A percentile compares a stretch with the other conserved stretches of the same genome.
phyloP scores from a whole-genome alignment of 805 yeast genomes.

The Saccharomycopsis schoenii region DNA sequence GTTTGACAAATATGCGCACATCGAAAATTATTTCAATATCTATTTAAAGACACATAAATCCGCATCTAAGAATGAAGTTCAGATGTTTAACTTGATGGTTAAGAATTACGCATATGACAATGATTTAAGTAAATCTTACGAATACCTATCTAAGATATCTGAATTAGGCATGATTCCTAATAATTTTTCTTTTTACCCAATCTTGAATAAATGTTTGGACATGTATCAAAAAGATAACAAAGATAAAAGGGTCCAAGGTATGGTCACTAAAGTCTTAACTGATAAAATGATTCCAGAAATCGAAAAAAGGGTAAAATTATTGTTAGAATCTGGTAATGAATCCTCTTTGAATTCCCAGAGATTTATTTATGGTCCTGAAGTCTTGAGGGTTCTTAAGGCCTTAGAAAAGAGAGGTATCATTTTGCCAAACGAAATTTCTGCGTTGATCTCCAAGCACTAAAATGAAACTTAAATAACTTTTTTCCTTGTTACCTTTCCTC shows the following conservation, averaged over 20 bases:
- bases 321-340: background rate
- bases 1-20: background rate
- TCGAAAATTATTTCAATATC: background rate
- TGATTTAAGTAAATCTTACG: constrained; percentile 14
- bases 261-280: constrained; percentile 2
- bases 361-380: constrained; percentile 12
- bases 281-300: background rate
- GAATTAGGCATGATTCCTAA: constrained; percentile 10
- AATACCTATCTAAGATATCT: constrained; percentile 17
- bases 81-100: constrained; percentile 22
- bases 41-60: background rate
- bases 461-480: background rate
- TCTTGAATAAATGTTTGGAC: constrained; percentile 14
- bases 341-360: constrained; percentile 1
- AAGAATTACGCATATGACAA: constrained; percentile 20
- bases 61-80: constrained; percentile 4
- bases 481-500: background rate
- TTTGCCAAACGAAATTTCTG: background rate
- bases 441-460: background rate
- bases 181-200: constrained; percentile 20
- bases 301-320: background rate
- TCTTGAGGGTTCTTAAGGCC: constrained; percentile 8
- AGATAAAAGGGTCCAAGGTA: constrained; percentile 19
- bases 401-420: background rate
- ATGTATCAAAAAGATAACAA: constrained; percentile 18